These are phyloP conservation scores for Blastobotrys ciferrii DNA, from an alignment of 1,139 yeast genomes.

Conservation along the genomic window DNA sequence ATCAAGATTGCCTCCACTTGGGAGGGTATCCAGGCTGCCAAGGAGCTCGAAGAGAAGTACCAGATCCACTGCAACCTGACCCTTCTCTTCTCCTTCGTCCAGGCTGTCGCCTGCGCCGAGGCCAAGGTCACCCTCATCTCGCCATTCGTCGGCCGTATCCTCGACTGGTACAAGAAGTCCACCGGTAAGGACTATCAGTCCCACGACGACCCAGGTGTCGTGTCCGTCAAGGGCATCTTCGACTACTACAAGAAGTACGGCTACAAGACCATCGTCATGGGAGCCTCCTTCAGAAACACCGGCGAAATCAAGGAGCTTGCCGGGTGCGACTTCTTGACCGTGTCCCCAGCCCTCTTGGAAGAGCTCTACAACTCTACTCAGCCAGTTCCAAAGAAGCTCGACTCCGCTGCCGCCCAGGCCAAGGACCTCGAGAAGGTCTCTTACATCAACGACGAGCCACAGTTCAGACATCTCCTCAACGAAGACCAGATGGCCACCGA, in stretches of 20 bases:
- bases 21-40: conserved; percentile 99
- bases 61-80: conserved; percentile 95
- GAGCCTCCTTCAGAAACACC: conserved; percentile 98
- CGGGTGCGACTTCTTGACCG: conserved; percentile 95
- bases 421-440: conserved; percentile 67
- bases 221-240: conserved; percentile 82
- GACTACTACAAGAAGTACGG: conserved; percentile 98
- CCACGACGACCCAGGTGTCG: conserved; percentile 93
- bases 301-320: conserved; percentile 97
- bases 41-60: conserved; percentile 86
- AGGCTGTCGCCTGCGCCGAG: conserved; percentile 99
- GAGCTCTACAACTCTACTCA: conserved; percentile 78
- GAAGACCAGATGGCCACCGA: conserved; percentile 99
- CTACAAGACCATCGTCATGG: conserved; percentile 98
- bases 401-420: conserved; percentile 57
- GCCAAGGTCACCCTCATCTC: conserved; percentile 94
- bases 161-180: conserved; percentile 96
- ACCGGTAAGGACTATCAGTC: conserved; percentile 84
- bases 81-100: conserved; percentile 87
- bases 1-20: conserved; percentile 97
- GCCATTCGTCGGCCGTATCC: conserved; percentile 98
- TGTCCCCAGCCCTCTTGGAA: conserved; percentile 90
- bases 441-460: conserved; percentile 79
- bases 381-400: conserved; percentile 76
- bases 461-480: conserved; percentile 87